Percentiles rank a stretch among this genome's conserved stretches.
Evolutionary conservation across 116 monocot genomes (phyloP).

Genomic region (Iris pallida): DNA sequence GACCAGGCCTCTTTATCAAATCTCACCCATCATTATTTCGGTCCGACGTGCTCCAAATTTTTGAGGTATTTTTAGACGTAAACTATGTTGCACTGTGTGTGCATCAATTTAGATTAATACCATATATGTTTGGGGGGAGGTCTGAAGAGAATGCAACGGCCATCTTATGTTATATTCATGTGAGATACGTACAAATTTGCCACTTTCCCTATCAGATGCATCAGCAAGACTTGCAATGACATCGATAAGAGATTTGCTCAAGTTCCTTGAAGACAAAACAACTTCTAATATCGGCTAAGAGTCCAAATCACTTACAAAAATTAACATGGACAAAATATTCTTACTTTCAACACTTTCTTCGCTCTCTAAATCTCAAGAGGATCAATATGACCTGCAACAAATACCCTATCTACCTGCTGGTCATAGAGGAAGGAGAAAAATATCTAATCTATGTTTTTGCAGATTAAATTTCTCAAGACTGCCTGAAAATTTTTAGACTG

Average conservation of each 20-base stretch:
- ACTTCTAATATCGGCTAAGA: background rate
- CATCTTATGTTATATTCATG: too few species aligned
- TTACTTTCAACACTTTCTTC: slow-evolving; percentile 70
- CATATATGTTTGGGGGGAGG: too few species aligned
- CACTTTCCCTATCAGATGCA: slow-evolving; percentile 87
- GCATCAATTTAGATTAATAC: too few species aligned
- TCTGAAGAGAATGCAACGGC: too few species aligned
- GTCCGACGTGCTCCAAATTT: too few species aligned
- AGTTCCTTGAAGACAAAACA: slow-evolving; percentile 47
- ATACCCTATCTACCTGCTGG: slow-evolving; percentile 78
- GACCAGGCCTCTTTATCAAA: too few species aligned
- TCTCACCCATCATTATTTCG: too few species aligned
- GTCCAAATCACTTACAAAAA: background rate
- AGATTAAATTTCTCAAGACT: too few species aligned
- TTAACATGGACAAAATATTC: background rate
- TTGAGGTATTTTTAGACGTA: too few species aligned
- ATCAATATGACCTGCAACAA: slow-evolving; percentile 44
- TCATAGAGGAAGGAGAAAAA: background rate
- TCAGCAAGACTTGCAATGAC: slow-evolving; percentile 85
- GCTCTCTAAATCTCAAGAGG: slow-evolving; percentile 67
- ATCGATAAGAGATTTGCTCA: slow-evolving; percentile 71
- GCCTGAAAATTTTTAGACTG: too few species aligned
- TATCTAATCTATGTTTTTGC: too few species aligned
- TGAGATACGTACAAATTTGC: slow-evolving; percentile 55
- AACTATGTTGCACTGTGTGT: too few species aligned